These are phyloP conservation scores for Starmerella sirachaensis DNA, from an alignment of 805 yeast genomes.

Conservation along the genomic window DNA sequence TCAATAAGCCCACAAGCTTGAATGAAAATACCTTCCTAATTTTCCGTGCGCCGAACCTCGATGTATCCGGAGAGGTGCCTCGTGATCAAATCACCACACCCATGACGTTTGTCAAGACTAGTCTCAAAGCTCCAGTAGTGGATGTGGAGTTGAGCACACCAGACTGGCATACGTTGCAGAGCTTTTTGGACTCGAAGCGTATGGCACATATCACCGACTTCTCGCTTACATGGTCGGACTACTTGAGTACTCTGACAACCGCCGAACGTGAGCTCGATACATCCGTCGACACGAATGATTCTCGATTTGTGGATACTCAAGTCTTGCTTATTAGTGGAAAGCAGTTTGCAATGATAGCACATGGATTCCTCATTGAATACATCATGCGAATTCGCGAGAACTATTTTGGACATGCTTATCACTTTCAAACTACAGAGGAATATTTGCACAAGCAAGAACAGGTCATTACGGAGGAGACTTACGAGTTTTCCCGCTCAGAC, in stretches of 20 bases:
- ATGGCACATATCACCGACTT: constrained; percentile 62
- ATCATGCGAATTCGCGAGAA: constrained; percentile 69
- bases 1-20: constrained; percentile 78
- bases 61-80: constrained; percentile 45
- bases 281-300: constrained; percentile 32
- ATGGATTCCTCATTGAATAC: constrained; percentile 70
- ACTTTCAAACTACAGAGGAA: constrained; percentile 78
- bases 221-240: constrained; percentile 51
- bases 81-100: constrained; percentile 31
- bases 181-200: constrained; percentile 49
- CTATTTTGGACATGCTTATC: constrained; percentile 78
- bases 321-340: constrained; percentile 54
- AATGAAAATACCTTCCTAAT: constrained; percentile 68
- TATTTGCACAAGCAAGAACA: constrained; percentile 30
- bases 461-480: not conserved
- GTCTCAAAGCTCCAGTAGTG: constrained; percentile 39
- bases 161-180: constrained; percentile 78
- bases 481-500: constrained; percentile 24
- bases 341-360: constrained; percentile 54
- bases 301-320: constrained; percentile 40
- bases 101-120: constrained; percentile 19
- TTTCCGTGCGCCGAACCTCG: constrained; percentile 50
- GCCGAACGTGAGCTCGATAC: constrained; percentile 32
- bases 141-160: constrained; percentile 64
- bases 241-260: constrained; percentile 33